These are phyloP conservation scores for Talaromyces sp. DNA, from an alignment of 2,329 filamentous ascomycete genomes.

Conservation along the genomic window DNA sequence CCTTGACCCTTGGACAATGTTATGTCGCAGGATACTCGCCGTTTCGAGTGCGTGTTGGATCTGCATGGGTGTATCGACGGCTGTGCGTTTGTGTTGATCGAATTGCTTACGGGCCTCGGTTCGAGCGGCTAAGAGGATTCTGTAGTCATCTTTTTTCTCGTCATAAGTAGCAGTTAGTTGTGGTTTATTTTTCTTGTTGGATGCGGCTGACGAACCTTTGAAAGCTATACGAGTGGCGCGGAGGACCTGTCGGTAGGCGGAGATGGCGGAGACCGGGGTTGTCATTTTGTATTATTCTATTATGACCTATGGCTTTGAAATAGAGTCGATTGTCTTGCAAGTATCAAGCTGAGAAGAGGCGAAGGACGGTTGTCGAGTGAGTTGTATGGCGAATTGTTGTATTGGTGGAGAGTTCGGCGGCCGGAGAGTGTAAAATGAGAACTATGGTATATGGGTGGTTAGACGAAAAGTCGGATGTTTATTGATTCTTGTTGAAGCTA, in stretches of 20 bases:
- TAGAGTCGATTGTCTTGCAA: neutral
- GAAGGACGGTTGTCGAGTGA: neutral
- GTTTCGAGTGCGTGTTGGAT: conserved; percentile 79
- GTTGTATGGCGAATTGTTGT: neutral
- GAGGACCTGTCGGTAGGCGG: conserved; percentile 74
- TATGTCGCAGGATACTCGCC: conserved; percentile 70
- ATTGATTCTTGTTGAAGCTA: neutral
- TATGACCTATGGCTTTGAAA: neutral
- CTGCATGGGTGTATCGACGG: conserved; percentile 56
- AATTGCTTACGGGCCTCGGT: conserved; percentile 69
- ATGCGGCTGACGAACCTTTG: conserved; percentile 52
- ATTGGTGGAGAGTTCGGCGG: neutral
- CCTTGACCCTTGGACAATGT: conserved; percentile 76
- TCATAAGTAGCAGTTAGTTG: neutral
- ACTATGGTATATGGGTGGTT: neutral
- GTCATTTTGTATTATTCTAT: conserved; percentile 17
- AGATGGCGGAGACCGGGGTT: conserved; percentile 53
- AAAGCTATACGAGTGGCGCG: conserved; percentile 81
- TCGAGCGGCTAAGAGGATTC: conserved; percentile 65
- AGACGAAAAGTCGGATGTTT: neutral
- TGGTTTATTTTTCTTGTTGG: neutral
- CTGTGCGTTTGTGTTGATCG: conserved; percentile 58
- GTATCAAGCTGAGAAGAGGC: neutral
- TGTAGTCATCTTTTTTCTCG: conserved; percentile 62
- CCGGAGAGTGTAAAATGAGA: no score